A percentile compares a stretch with the other conserved stretches of the same genome.
Evolutionary conservation across 495 filamentous ascomycete genomes (phyloP).

Genomic region (Podospora comata): DNA sequence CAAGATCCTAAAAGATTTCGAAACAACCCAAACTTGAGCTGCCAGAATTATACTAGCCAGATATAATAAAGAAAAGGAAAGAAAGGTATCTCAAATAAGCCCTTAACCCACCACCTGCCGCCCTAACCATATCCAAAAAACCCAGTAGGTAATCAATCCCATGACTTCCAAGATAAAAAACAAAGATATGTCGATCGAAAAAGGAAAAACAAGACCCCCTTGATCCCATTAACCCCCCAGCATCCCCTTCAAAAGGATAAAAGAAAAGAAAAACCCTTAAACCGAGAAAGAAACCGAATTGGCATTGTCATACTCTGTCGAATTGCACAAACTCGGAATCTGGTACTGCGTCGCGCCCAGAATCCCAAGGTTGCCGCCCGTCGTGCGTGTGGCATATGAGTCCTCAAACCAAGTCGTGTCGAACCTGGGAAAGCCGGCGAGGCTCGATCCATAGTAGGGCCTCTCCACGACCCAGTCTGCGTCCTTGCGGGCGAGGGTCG

Average conservation of each 20-base stretch:
- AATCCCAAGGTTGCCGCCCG: slow-evolving; percentile 19
- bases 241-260: slow-evolving; percentile 15
- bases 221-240: not conserved
- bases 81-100: not conserved
- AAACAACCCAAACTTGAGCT: not conserved
- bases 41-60: not conserved
- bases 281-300: slow-evolving; percentile 20
- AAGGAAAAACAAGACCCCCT: not conserved
- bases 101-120: too few relatives aligned
- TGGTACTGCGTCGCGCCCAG: slow-evolving; percentile 31
- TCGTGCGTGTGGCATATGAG: slow-evolving; percentile 17
- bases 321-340: slow-evolving; percentile 22
- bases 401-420: slow-evolving; percentile 32
- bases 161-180: not conserved
- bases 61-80: not conserved
- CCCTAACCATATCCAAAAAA: not conserved
- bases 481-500: slow-evolving; percentile 25
- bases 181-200: not conserved
- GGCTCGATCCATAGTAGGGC: slow-evolving; percentile 24
- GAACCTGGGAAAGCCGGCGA: slow-evolving; percentile 28
- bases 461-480: slow-evolving; percentile 36
- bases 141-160: not conserved
- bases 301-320: slow-evolving; percentile 22
- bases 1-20: not conserved
- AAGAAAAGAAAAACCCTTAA: not conserved